Evolutionary conservation across 192 early-diverging fungal genomes (phyloP), one percentile per base, ranked within the genome.

Genomic region (Coemansia brasiliensis): DNA sequence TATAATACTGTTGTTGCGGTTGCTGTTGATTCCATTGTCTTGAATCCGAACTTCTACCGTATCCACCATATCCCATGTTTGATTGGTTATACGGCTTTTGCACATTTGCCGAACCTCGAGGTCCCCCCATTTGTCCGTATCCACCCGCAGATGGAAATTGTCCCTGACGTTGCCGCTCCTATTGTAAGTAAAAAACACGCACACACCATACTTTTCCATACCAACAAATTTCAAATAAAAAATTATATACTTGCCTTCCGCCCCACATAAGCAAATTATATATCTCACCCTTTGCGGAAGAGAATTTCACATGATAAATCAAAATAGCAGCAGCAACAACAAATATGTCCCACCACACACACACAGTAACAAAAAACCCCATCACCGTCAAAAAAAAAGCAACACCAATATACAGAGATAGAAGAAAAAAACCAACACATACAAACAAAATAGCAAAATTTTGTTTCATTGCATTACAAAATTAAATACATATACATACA

Each of bases 401-500:
- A n/a, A n/a, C n/a, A n/a, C n/a, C 24, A 55, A 8, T 15, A 43
- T 56, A 21, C 22, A 44, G 39, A 9, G 13, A 42, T 15, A 40
- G 8, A 38, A 32, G 12, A 55, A 32, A 51, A 51, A 11, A 45
- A 20, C 4, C 40, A n/a, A 35, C 2, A 18, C 17, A 40, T 38
- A 63, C 24, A 38, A 38, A 15, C 3, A 27, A 39, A 35, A 48
- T 27, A 35, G 44, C 12, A 54, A 67, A 15, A 57, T 45, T 35
- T 35, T 35, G 32, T 35, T 35, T 35, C 32, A 9, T 35, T 35
- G 6, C 32, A 48, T 26, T 48, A 7, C 43, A 45, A 18, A 48
- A 48, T 11, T 24, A 24, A 48, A 69, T 32, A 59, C n/a, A 54
- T 51, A 70, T 4, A 54, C 52, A 63, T 22, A 70, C 41, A 63